Evolutionary conservation across 2,329 filamentous ascomycete species (phyloP).

Genomic region (Cercospora citrullina): DNA sequence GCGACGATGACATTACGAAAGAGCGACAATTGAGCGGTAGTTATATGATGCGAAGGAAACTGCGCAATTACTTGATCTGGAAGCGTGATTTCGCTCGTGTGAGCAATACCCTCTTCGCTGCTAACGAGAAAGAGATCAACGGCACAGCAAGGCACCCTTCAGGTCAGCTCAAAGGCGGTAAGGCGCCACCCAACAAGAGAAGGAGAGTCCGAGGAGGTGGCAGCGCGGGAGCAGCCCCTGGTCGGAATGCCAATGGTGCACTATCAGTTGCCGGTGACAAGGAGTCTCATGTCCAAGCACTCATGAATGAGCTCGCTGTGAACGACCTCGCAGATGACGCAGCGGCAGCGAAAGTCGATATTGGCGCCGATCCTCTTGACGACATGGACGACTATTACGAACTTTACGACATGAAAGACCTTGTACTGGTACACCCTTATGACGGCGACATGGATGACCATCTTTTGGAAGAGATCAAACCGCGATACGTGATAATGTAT

Average conservation of each 20-base stretch:
- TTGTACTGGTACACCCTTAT: conserved; percentile 88
- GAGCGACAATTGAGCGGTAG: conserved; percentile 65
- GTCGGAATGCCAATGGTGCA: conserved; percentile 70
- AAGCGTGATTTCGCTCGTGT: conserved; percentile 86
- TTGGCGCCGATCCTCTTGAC: conserved; percentile 76
- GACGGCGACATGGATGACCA: conserved; percentile 95
- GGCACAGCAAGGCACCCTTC: conserved; percentile 52
- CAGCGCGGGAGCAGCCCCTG: conserved; percentile 56
- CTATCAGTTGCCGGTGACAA: conserved; percentile 79
- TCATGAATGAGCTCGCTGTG: conserved; percentile 81
- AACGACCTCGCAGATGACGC: conserved; percentile 69
- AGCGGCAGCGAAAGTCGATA: conserved; percentile 66
- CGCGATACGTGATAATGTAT: conserved; percentile 97
- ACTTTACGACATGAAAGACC: conserved; percentile 85
- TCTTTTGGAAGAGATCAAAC: conserved; percentile 89
- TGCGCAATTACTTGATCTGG: conserved; percentile 87
- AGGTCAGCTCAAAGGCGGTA: conserved; percentile 51
- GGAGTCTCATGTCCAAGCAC: conserved; percentile 74
- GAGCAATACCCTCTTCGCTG: conserved; percentile 73
- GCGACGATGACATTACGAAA: conserved; percentile 49
- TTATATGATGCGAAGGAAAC: conserved; percentile 85
- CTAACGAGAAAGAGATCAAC: conserved; percentile 75
- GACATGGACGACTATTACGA: conserved; percentile 92
- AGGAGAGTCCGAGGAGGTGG: conserved; percentile 81
- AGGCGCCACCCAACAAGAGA: conserved; percentile 79